Evolutionary conservation across 75 land plant genomes (phyloP).

Genomic region (Adiantum capillusveneris): DNA sequence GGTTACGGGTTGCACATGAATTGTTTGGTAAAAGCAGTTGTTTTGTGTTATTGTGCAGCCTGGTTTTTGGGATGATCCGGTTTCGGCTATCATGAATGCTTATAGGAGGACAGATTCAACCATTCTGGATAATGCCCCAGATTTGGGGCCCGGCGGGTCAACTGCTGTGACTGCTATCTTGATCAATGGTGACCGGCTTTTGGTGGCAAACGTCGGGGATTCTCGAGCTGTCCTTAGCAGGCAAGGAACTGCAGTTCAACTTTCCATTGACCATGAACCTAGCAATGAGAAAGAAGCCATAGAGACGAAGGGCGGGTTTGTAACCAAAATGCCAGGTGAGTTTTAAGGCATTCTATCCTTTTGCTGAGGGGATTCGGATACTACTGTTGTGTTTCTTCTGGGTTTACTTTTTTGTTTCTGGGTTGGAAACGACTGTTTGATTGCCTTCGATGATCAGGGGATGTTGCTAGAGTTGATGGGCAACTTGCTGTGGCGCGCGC

Average conservation of each 20-base stretch:
- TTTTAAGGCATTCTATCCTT: not conserved
- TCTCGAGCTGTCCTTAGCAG: conserved; percentile 67
- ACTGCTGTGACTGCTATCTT: conserved; percentile 91
- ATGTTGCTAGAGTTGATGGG: conserved; percentile 83
- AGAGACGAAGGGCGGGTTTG: conserved; percentile 73
- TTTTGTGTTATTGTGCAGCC: conserved; percentile 47
- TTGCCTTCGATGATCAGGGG: no score
- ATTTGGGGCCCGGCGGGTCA: conserved; percentile 65
- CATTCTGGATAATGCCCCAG: conserved; percentile 41
- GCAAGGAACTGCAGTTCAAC: conserved; percentile 55
- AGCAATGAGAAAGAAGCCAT: conserved; percentile 41
- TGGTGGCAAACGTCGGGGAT: conserved; percentile 85
- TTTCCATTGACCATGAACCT: conserved; percentile 85
- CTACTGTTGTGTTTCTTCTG: not conserved
- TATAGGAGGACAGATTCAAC: conserved; percentile 49
- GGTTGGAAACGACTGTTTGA: no score
- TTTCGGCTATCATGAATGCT: conserved; percentile 54
- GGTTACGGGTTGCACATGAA: no score
- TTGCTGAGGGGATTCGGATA: not conserved
- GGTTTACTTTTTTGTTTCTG: conserved; percentile 3
- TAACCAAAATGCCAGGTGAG: conserved; percentile 61
- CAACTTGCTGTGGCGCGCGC: conserved; percentile 81
- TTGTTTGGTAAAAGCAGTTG: no score
- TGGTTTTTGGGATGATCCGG: conserved; percentile 52
- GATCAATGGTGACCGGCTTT: conserved; percentile 46